Evolutionary conservation across 1,284 basidiomycete species (phyloP).

Genomic region (Fomitopsis schrenkii): DNA sequence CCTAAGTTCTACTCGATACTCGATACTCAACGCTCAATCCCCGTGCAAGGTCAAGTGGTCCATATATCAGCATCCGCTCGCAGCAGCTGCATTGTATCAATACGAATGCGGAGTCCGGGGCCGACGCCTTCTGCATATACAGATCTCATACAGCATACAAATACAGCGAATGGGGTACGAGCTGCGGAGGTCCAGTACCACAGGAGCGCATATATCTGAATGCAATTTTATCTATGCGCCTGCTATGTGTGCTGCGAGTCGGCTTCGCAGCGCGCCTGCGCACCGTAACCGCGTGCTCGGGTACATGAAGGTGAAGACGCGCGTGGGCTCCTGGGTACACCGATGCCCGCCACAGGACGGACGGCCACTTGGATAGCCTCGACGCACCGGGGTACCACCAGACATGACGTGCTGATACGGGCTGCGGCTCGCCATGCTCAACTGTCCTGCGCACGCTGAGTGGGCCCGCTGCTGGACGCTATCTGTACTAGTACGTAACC

Average conservation of each 20-base stretch:
- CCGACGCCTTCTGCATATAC: background rate
- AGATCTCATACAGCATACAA: background rate
- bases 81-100: background rate
- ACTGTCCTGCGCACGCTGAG: background rate
- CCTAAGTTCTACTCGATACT: background rate
- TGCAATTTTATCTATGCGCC: background rate
- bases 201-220: background rate
- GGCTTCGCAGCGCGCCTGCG: no score
- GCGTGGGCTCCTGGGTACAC: no score
- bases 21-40: background rate
- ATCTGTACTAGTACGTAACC: background rate
- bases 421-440: background rate
- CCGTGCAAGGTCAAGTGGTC: background rate
- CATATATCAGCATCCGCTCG: background rate
- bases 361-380: no score
- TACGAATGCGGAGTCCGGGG: background rate
- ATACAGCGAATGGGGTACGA: background rate
- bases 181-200: background rate
- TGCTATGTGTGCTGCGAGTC: background rate
- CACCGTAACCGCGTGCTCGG: no score
- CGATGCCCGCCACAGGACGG: no score
- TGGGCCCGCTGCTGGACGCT: background rate
- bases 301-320: no score
- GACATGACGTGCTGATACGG: background rate
- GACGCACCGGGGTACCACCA: no score